Conservation (phyloP, 2,329 filamentous ascomycete genomes). For the Nigrograna mackinnonii region DNA sequence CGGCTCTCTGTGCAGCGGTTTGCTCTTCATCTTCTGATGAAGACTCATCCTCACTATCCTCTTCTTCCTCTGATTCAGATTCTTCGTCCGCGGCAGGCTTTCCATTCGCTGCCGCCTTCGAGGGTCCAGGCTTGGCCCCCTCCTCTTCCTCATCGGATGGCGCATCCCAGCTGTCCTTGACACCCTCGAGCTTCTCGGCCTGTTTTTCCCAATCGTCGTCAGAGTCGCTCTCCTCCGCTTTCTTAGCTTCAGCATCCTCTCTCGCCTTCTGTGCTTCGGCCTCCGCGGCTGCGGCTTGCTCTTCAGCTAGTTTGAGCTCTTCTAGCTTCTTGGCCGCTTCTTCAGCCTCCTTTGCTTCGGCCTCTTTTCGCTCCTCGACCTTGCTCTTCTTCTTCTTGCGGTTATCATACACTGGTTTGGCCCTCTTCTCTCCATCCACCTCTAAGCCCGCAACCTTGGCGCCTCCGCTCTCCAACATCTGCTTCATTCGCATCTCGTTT, state of each 20-base stretch:
- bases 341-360: slow-evolving; percentile 52
- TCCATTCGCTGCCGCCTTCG: slow-evolving; percentile 35
- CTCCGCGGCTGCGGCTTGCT: slow-evolving; percentile 77
- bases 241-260: slow-evolving; percentile 63
- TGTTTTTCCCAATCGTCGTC: slow-evolving; percentile 85
- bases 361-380: slow-evolving; percentile 53
- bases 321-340: slow-evolving; percentile 60
- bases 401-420: slow-evolving; percentile 73
- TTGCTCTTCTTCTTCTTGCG: slow-evolving; percentile 71
- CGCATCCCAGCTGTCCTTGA: slow-evolving; percentile 96
- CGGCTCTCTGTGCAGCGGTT: slow-evolving; percentile 73
- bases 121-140: slow-evolving; percentile 27
- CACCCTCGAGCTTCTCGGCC: slow-evolving; percentile 71
- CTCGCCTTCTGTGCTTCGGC: slow-evolving; percentile 69
- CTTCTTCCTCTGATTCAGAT: slow-evolving; percentile 51
- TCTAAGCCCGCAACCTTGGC: slow-evolving; percentile 63
- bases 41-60: slow-evolving; percentile 61
- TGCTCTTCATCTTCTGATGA: slow-evolving; percentile 72
- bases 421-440: slow-evolving; percentile 75
- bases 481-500: slow-evolving; percentile 79
- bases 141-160: slow-evolving; percentile 73
- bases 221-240: slow-evolving; percentile 66
- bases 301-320: slow-evolving; percentile 55
- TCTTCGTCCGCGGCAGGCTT: slow-evolving; percentile 39
- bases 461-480: slow-evolving; percentile 79